Percentiles rank a stretch among this genome's conserved stretches.
phyloP scores from a whole-genome alignment of 441 rosid genomes.

The Biscutella laevigata region DNA sequence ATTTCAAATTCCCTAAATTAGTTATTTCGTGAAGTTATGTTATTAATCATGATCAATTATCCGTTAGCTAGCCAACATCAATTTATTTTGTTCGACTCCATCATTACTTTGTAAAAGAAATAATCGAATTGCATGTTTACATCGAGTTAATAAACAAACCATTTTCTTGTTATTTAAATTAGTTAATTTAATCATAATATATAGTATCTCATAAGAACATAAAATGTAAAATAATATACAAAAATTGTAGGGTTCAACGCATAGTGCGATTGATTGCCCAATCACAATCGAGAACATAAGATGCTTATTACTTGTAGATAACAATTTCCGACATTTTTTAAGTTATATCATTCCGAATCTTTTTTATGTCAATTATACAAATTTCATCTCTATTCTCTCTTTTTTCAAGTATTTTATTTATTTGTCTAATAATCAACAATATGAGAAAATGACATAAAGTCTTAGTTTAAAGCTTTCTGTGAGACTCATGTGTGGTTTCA shows the following conservation, averaged over 20 bases:
- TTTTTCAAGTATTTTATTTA: constrained; percentile 1
- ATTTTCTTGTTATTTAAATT: neutral
- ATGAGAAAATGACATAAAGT: constrained; percentile 41
- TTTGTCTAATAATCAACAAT: neutral
- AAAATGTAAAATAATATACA: neutral
- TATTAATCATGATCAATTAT: too few species aligned
- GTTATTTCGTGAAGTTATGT: too few species aligned
- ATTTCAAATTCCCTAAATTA: too few species aligned
- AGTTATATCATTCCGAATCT: constrained; percentile 59
- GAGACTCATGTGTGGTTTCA: too few species aligned
- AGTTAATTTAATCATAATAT: neutral
- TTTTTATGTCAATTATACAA: constrained; percentile 27
- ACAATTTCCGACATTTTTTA: constrained; percentile 60
- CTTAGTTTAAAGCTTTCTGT: constrained; percentile 7
- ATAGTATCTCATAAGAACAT: neutral
- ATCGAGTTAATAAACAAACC: neutral
- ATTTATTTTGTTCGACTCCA: too few species aligned
- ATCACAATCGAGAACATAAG: constrained; percentile 36
- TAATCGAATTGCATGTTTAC: neutral
- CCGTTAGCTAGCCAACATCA: too few species aligned
- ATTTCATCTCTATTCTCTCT: neutral
- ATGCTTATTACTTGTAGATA: constrained; percentile 69
- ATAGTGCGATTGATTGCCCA: constrained; percentile 8
- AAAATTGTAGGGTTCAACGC: neutral
- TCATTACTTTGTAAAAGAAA: too few species aligned